These are phyloP conservation scores for Acacia confusa DNA, from an alignment of 306 rosid genomes.

Conservation along the genomic window DNA sequence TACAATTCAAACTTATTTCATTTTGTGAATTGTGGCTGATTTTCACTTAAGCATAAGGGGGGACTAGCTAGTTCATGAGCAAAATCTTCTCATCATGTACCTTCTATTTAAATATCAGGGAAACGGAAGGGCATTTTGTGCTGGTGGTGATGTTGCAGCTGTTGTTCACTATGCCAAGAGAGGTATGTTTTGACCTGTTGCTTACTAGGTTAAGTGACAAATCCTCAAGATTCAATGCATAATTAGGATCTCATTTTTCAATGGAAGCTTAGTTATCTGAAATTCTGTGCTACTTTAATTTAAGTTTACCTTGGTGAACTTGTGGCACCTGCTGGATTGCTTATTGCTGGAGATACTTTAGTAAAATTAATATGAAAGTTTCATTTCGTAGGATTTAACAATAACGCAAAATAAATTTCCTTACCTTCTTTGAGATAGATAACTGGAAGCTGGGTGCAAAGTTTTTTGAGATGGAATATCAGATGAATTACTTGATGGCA, in stretches of 20 bases:
- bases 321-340: background rate
- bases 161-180: conserved; percentile 49
- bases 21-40: background rate
- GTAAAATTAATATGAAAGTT: conserved; percentile 6
- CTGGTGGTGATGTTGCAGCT: conserved; percentile 90
- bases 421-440: conserved; percentile 50
- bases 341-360: background rate
- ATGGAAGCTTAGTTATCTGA: conserved; percentile 25
- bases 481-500: conserved; percentile 80
- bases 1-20: background rate
- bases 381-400: conserved; percentile 4
- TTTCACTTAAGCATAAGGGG: background rate
- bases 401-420: background rate
- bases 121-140: conserved; percentile 94
- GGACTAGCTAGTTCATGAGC: conserved; percentile 12
- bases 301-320: conserved; percentile 3
- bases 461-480: conserved; percentile 60
- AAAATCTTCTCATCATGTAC: conserved; percentile 15
- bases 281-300: background rate
- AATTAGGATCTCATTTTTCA: conserved; percentile 9
- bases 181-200: conserved; percentile 43
- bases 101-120: conserved; percentile 54
- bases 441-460: conserved; percentile 69
- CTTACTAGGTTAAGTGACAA: conserved; percentile 6
- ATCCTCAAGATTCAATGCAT: background rate